Base-by-base conservation (phyloP, 2,329 filamentous ascomycete genomes). In the Ceratocystis smalleyi region DNA sequence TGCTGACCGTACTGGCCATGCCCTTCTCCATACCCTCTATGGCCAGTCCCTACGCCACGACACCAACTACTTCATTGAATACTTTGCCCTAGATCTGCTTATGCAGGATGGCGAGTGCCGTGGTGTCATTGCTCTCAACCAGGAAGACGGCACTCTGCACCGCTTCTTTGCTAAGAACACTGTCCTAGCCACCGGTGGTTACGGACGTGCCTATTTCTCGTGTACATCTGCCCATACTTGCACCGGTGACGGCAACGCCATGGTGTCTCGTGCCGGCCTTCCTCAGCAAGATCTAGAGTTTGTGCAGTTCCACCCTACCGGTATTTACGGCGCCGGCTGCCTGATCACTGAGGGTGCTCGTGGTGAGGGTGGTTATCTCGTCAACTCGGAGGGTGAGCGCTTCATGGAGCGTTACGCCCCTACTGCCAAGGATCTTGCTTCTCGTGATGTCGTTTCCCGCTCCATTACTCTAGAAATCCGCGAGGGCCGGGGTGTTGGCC, bases 11-110 rank as follows among this genome's bases (percentile, higher is more conserved):
- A 97, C 94, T 68, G 94, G 94, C 69, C 94, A 99, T 78, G 94
- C 94, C 72, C 88, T 99, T 70, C 85, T 99, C 62, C 94, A 99
- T 83, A 99, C 94, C 30, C 88, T 99, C 69, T 99, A 97, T 78
- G 94, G 94, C 72, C 92, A 96, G 80, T 96, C 91, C 63, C 84
- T 97, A 67, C 83, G 89, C 74, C 91, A 97, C 83, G 96, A 96
- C 82, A 96, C 92, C 73, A 96, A 96, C 81, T 99, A 96, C 83
- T 97, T 99, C 79, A 96, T 99, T 76, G 94, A 97, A 78, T 97
- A 91, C 82, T 99, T 97, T 75, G 94, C 91, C 71, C 83, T 95
- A 70, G 94, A 97, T 74, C 79, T 97, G 76, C 88, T 99, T 72
- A 97, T 97, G 94, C 88, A 96, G 78, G 89, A 95, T 72, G 92